Percentiles rank a stretch among this genome's conserved stretches.
phyloP scores from a whole-genome alignment of 2,329 filamentous ascomycete species.

The Beauveria medogensis region DNA sequence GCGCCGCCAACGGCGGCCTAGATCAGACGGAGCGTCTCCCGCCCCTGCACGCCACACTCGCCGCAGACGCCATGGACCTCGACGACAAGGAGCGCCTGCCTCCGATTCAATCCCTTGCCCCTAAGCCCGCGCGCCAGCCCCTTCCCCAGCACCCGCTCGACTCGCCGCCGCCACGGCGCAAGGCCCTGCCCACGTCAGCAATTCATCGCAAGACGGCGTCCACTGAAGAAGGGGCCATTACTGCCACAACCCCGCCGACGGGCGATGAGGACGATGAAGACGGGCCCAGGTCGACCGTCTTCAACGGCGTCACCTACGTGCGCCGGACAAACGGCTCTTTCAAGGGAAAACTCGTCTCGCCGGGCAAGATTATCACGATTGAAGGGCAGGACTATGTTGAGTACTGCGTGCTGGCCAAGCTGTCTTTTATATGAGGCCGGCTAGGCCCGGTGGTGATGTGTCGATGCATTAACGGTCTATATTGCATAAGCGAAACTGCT shows the following conservation, averaged over 20 bases:
- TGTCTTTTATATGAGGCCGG: constrained; percentile 1
- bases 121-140: not conserved
- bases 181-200: not conserved
- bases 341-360: constrained; percentile 7
- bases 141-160: not conserved
- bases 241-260: not conserved
- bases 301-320: constrained; percentile 5
- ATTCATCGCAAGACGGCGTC: not conserved
- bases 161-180: not conserved
- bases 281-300: not conserved
- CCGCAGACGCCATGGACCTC: constrained; percentile 4
- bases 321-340: constrained; percentile 7
- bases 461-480: constrained; percentile 4
- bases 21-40: constrained; percentile 5
- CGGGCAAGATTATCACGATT: constrained; percentile 11
- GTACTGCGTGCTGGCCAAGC: constrained; percentile 10
- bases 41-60: constrained; percentile 5
- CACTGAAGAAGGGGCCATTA: not conserved
- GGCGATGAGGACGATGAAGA: constrained; percentile 2
- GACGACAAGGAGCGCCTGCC: constrained; percentile 8
- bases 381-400: constrained; percentile 11
- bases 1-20: not conserved
- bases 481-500: constrained; percentile 9
- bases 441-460: not conserved
- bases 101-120: not conserved